These are phyloP conservation scores for Aspergillus neotritici DNA, from an alignment of 2,329 filamentous ascomycete genomes.

Conservation along the genomic window DNA sequence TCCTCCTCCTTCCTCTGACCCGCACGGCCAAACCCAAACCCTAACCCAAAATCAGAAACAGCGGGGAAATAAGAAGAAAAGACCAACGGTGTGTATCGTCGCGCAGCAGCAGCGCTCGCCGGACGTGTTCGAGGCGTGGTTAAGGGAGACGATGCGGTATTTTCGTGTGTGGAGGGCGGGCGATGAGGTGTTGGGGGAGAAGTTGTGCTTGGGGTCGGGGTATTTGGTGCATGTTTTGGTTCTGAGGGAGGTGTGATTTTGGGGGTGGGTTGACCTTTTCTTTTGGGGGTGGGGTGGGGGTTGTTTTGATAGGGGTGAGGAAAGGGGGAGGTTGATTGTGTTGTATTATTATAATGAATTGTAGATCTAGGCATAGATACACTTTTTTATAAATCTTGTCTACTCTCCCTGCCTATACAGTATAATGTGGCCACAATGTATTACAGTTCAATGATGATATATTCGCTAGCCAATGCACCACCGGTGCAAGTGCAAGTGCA, in stretches of 20 bases:
- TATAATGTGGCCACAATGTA: too few species aligned
- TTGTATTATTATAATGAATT: not conserved
- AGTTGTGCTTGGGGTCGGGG: constrained; percentile 59
- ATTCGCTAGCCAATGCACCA: too few species aligned
- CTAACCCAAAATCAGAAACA: constrained; percentile 4
- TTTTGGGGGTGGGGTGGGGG: not conserved
- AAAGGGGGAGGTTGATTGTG: not conserved
- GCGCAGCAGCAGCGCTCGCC: constrained; percentile 84
- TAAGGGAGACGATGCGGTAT: constrained; percentile 57
- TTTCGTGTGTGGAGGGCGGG: constrained; percentile 76
- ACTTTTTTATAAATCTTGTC: too few species aligned
- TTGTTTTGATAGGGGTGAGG: not conserved
- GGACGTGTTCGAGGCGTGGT: constrained; percentile 79
- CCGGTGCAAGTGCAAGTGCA: too few species aligned
- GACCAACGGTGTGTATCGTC: constrained; percentile 67
- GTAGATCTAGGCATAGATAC: too few species aligned
- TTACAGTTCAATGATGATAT: too few species aligned
- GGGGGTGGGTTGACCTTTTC: not conserved
- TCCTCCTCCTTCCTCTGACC: too few species aligned
- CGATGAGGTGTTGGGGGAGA: constrained; percentile 55
- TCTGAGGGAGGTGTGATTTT: constrained; percentile 36
- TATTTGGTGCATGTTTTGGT: constrained; percentile 79
- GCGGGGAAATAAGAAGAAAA: constrained; percentile 3
- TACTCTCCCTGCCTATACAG: too few species aligned
- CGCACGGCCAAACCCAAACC: too few species aligned